Evolutionary conservation across 768 basidiomycete species (phyloP).

Genomic region (Trametes cubensis): DNA sequence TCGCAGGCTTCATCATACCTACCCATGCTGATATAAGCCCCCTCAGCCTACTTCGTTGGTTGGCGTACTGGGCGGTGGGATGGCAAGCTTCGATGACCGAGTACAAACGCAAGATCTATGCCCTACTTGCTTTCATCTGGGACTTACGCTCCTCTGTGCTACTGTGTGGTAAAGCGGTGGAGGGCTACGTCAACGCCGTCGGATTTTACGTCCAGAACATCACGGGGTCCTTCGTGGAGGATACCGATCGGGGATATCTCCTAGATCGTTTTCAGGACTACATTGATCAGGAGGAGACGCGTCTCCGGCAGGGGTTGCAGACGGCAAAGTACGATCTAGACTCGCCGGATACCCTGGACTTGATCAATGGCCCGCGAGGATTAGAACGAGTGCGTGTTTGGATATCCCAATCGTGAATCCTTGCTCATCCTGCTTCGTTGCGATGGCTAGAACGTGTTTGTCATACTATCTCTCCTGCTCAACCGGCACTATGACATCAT

Average conservation of each 20-base stretch:
- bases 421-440: neutral
- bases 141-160: neutral
- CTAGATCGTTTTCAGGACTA: conserved; percentile 31
- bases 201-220: neutral
- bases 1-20: neutral
- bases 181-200: neutral
- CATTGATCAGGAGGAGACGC: conserved; percentile 30
- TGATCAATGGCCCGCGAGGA: conserved; percentile 35
- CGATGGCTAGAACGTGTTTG: conserved; percentile 36
- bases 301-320: conserved; percentile 33
- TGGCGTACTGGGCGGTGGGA: conserved; percentile 39
- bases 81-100: conserved; percentile 26
- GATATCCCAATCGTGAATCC: neutral
- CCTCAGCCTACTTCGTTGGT: conserved; percentile 34
- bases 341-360: conserved; percentile 32
- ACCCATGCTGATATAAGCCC: no score
- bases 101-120: conserved; percentile 20
- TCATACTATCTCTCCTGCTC: conserved; percentile 38
- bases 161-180: neutral
- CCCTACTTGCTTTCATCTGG: conserved; percentile 15
- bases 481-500: conserved; percentile 38
- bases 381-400: conserved; percentile 35
- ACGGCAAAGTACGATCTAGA: conserved; percentile 36
- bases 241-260: neutral
- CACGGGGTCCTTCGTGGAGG: neutral